phyloP scores from a whole-genome alignment of 257 asterid genomes.

The Datura wrightii region DNA sequence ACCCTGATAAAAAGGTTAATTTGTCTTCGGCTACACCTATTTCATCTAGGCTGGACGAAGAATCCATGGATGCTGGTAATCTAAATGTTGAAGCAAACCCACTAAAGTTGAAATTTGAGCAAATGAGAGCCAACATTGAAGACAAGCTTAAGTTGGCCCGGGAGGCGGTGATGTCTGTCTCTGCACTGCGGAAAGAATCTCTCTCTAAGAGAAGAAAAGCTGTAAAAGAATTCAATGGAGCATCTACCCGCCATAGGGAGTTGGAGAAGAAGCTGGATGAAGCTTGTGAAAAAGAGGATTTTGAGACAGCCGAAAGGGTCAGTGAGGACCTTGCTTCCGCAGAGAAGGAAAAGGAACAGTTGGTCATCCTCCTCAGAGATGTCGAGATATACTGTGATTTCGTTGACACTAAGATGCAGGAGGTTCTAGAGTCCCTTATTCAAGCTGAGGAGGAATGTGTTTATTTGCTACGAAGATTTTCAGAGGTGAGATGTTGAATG shows the following conservation, averaged over 20 bases:
- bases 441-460: constrained; percentile 53
- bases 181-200: constrained; percentile 46
- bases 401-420: constrained; percentile 47
- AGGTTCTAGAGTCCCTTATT: constrained; percentile 45
- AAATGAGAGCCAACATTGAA: constrained; percentile 34
- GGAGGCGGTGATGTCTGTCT: constrained; percentile 40
- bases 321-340: constrained; percentile 51
- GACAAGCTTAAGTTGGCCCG: constrained; percentile 43
- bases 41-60: not conserved
- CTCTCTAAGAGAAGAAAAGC: constrained; percentile 50
- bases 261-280: constrained; percentile 53
- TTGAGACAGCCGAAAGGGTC: constrained; percentile 54
- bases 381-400: constrained; percentile 47
- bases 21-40: constrained; percentile 21
- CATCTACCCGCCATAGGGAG: constrained; percentile 40
- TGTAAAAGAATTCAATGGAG: constrained; percentile 41
- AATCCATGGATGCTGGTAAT: not conserved
- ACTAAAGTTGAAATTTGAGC: constrained; percentile 41
- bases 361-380: constrained; percentile 36
- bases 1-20: not conserved
- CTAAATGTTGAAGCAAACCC: constrained; percentile 15
- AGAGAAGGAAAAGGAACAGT: constrained; percentile 46
- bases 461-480: constrained; percentile 44
- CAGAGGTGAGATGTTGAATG: constrained; percentile 41
- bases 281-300: constrained; percentile 59